Evolutionary conservation across 1,139 yeast species (phyloP).

Genomic region (Scheffersomyces segobiensis): DNA sequence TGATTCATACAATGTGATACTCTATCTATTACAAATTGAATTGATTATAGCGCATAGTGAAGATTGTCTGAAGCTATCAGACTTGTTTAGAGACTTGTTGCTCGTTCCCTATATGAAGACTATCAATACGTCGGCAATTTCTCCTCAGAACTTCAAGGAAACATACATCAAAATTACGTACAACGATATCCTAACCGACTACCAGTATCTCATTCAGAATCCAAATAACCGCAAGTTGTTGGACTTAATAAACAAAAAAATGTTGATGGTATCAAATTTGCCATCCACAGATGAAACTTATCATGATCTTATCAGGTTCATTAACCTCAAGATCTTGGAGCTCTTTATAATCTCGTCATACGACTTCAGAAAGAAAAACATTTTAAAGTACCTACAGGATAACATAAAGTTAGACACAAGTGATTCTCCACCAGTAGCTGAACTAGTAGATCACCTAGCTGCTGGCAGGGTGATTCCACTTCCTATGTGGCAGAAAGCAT

Average conservation of each 20-base stretch:
- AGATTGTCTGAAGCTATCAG: background rate
- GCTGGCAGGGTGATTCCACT: conserved; percentile 4
- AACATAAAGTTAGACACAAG: conserved; percentile 4
- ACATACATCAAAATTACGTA: conserved; percentile 13
- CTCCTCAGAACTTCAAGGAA: conserved; percentile 1
- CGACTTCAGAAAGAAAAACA: conserved; percentile 35
- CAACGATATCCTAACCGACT: conserved; percentile 32
- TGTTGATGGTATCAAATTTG: conserved; percentile 24
- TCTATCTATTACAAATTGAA: background rate
- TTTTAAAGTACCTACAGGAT: conserved; percentile 25
- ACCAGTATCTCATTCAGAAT: conserved; percentile 24
- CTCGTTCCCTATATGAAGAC: background rate
- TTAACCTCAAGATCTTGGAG: conserved; percentile 29
- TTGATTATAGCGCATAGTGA: background rate
- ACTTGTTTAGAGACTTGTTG: background rate
- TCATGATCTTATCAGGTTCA: conserved; percentile 6
- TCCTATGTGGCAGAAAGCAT: background rate
- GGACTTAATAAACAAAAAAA: conserved; percentile 41
- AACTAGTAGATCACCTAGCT: conserved; percentile 18
- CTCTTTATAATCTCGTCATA: conserved; percentile 30
- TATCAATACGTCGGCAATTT: background rate
- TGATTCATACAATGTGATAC: background rate
- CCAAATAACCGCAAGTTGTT: conserved; percentile 24
- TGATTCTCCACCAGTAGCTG: conserved; percentile 9
- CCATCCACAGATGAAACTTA: conserved; percentile 8